A percentile compares a stretch with the other conserved stretches of the same genome.
Evolutionary conservation across 106 monocot species (phyloP).

Genomic region (Apostasia ramifera): DNA sequence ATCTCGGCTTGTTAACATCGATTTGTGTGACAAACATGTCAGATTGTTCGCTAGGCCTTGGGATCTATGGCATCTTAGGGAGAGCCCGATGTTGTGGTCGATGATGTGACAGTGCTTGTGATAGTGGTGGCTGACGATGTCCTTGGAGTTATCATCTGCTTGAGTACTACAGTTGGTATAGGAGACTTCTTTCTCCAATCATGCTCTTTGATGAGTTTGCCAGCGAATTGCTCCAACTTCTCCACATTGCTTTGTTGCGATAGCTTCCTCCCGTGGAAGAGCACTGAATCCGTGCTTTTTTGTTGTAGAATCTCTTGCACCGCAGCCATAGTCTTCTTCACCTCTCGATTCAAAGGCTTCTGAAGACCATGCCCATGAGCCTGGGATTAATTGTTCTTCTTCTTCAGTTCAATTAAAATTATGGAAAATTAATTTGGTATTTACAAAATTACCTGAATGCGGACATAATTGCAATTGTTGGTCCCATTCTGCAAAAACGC

Average conservation of each 20-base stretch:
- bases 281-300: conserved; percentile 16
- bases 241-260: conserved; percentile 3
- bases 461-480: conserved; percentile 16
- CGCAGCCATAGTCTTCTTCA: neutral
- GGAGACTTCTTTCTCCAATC: conserved; percentile 5
- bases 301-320: conserved; percentile 9
- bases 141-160: conserved; percentile 12
- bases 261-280: conserved; percentile 18
- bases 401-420: neutral
- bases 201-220: conserved; percentile 9
- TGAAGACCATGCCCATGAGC: neutral
- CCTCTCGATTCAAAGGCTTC: neutral
- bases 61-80: neutral
- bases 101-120: conserved; percentile 1
- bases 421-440: neutral
- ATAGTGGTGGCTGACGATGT: conserved; percentile 9
- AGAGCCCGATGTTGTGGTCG: neutral
- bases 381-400: neutral
- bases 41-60: too few species aligned
- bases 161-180: conserved; percentile 7
- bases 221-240: conserved; percentile 8
- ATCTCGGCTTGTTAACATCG: too few species aligned
- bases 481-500: conserved; percentile 8
- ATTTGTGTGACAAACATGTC: too few species aligned
- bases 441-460: conserved; percentile 16